Conservation (phyloP, 2,329 filamentous ascomycete genomes). For the Diaporthe australafricana region DNA sequence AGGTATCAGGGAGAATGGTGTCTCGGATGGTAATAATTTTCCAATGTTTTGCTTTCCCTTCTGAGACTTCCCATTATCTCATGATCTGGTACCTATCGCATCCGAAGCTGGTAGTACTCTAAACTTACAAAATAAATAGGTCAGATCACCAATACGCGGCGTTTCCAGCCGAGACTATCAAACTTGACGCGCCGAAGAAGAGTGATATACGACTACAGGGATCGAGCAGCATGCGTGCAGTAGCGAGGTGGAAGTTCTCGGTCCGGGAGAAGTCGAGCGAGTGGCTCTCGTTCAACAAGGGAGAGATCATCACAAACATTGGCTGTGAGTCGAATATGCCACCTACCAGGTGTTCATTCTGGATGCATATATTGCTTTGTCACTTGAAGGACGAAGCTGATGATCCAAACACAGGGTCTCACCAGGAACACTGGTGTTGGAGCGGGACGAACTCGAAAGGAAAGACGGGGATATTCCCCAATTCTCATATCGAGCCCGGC, state of each 20-base stretch:
- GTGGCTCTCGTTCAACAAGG: constrained; percentile 72
- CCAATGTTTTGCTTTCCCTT: too few species aligned
- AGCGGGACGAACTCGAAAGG: constrained; percentile 64
- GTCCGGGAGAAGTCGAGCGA: constrained; percentile 53
- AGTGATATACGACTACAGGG: constrained; percentile 58
- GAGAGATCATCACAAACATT: constrained; percentile 75
- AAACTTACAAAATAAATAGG: neutral
- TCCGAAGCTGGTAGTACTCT: neutral
- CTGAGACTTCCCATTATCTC: neutral
- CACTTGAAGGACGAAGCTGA: neutral
- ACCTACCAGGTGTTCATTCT: neutral
- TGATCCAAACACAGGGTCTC: constrained; percentile 49
- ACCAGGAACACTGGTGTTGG: constrained; percentile 67
- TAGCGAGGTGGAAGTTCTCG: constrained; percentile 63
- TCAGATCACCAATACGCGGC: constrained; percentile 62
- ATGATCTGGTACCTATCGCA: neutral
- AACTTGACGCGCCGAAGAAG: constrained; percentile 57
- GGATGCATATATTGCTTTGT: neutral
- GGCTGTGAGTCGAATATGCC: constrained; percentile 55
- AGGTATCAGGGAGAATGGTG: constrained; percentile 67
- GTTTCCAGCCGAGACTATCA: constrained; percentile 60
- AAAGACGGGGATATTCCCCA: constrained; percentile 65
- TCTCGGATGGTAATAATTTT: constrained; percentile 57
- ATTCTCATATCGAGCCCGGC: constrained; percentile 59
- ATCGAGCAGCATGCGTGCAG: constrained; percentile 59